Conservation (phyloP, 352 stramenopile species). For the Globisporangium cylindrosporum region DNA sequence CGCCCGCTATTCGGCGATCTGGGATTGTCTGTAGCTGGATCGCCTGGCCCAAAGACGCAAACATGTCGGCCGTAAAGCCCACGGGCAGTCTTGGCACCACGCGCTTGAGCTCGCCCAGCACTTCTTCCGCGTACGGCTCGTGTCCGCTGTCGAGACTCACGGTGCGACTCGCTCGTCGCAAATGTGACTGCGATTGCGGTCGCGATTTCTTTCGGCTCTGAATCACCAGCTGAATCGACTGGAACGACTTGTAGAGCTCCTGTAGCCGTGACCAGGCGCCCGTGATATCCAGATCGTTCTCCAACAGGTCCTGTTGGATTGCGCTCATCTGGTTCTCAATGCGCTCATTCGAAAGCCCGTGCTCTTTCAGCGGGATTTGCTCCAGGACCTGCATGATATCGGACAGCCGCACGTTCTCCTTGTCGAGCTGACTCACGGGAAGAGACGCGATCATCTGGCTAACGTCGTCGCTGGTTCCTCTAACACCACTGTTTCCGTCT, state of each 20-base stretch:
- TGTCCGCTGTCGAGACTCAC: constrained; percentile 17
- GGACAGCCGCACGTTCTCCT: constrained; percentile 9
- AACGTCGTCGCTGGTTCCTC: neutral
- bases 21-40: constrained; percentile 28
- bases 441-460: constrained; percentile 32
- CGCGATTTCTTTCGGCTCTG: constrained; percentile 24
- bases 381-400: constrained; percentile 26
- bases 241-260: constrained; percentile 41
- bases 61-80: constrained; percentile 61
- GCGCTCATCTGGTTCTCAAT: constrained; percentile 28
- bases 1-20: constrained; percentile 2
- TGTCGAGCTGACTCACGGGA: constrained; percentile 13
- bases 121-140: constrained; percentile 15
- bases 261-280: constrained; percentile 34
- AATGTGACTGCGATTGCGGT: neutral
- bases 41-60: constrained; percentile 51
- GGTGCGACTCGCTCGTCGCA: constrained; percentile 20
- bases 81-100: constrained; percentile 43
- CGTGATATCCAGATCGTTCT: constrained; percentile 20
- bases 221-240: constrained; percentile 36
- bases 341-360: constrained; percentile 22
- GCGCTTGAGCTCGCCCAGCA: constrained; percentile 33
- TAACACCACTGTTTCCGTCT: constrained; percentile 17
- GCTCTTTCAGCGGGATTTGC: constrained; percentile 37
- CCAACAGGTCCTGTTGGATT: constrained; percentile 25